phyloP scores from a whole-genome alignment of 2,329 filamentous ascomycete species.

The Diaporthe destruens region DNA sequence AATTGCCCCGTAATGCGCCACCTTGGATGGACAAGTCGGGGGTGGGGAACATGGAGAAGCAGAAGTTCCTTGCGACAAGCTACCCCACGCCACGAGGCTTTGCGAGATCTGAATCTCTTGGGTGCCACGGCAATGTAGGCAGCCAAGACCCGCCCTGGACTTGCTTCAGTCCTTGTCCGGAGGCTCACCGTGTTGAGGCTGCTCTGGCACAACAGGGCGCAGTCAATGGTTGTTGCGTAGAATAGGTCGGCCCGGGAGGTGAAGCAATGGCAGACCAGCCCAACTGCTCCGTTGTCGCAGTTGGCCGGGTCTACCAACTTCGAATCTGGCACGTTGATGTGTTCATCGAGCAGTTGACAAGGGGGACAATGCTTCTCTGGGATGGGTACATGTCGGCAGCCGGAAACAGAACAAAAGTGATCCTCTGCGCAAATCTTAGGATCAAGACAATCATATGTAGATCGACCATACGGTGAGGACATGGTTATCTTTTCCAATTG shows the following conservation, averaged over 20 bases:
- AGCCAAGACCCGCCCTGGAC: background rate
- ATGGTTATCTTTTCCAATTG: background rate
- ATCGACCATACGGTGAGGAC: background rate
- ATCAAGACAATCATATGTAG: background rate
- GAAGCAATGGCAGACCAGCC: background rate
- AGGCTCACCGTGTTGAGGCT: background rate
- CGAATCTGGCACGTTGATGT: background rate
- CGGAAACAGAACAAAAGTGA: background rate
- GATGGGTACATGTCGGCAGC: too few relatives aligned
- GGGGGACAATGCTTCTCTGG: background rate
- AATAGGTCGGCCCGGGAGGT: background rate
- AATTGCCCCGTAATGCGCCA: constrained; percentile 1
- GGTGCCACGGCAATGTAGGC: background rate
- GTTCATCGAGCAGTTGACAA: background rate
- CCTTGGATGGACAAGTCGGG: background rate
- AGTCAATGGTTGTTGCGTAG: background rate
- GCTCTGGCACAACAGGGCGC: background rate
- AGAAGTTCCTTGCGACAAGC: background rate
- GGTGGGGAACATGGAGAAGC: background rate
- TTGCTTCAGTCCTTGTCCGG: background rate
- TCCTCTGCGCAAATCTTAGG: background rate
- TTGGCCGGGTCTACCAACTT: too few relatives aligned
- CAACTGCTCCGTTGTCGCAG: background rate
- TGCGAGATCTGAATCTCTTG: constrained; percentile 31
- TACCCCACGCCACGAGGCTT: constrained; percentile 15